phyloP scores from a whole-genome alignment of 2,329 filamentous ascomycete species.

The Fusarium graminum region DNA sequence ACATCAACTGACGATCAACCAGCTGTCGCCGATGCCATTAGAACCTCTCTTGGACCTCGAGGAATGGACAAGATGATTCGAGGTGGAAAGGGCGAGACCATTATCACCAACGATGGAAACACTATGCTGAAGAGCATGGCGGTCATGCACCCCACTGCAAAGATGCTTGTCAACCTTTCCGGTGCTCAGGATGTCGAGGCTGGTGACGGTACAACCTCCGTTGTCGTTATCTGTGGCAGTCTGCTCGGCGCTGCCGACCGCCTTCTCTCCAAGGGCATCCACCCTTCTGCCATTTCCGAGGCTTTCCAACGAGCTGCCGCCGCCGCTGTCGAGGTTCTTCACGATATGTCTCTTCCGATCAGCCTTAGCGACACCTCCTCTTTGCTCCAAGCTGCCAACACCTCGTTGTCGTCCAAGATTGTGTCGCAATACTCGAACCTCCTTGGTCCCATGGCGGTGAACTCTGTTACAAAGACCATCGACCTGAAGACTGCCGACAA shows the following conservation, averaged over 20 bases:
- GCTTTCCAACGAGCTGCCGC: slow-evolving; percentile 95
- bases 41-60: slow-evolving; percentile 94
- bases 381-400: slow-evolving; percentile 95
- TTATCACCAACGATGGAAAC: slow-evolving; percentile 99
- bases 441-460: slow-evolving; percentile 97
- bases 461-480: slow-evolving; percentile 95
- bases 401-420: slow-evolving; percentile 97
- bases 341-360: slow-evolving; percentile 96
- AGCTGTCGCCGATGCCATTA: slow-evolving; percentile 97
- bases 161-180: slow-evolving; percentile 98
- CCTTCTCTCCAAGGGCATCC: slow-evolving; percentile 91
- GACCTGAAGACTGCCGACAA: slow-evolving; percentile 96
- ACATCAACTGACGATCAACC: slow-evolving; percentile 37
- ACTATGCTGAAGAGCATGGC: slow-evolving; percentile 99
- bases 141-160: slow-evolving; percentile 98
- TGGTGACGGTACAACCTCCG: slow-evolving; percentile 97
- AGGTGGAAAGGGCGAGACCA: slow-evolving; percentile 94
- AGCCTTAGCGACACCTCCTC: slow-evolving; percentile 87
- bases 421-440: slow-evolving; percentile 97
- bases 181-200: slow-evolving; percentile 98
- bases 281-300: slow-evolving; percentile 97
- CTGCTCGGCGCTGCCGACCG: slow-evolving; percentile 93
- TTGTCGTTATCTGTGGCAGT: slow-evolving; percentile 97
- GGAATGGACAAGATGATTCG: slow-evolving; percentile 99
- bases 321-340: slow-evolving; percentile 88